Evolutionary conservation across 805 yeast species (phyloP).

Genomic region (Pichia kluyveri): DNA sequence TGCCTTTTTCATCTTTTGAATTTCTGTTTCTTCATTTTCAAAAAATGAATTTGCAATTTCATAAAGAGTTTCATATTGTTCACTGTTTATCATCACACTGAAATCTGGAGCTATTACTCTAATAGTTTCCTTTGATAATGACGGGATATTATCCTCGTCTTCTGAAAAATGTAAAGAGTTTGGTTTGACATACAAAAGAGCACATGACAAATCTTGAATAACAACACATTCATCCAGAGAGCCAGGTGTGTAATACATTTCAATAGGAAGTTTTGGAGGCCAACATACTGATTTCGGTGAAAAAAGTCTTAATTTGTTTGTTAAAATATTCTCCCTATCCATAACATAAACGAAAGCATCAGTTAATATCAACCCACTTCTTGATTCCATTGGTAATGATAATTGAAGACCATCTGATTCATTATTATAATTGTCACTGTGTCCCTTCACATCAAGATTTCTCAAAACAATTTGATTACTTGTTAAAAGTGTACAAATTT

Average conservation of each 20-base stretch:
- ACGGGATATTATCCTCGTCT: conserved; percentile 11
- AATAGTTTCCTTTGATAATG: conserved; percentile 11
- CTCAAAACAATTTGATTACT: conserved; percentile 54
- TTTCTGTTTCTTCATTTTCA: conserved; percentile 27
- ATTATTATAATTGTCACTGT: conserved; percentile 12
- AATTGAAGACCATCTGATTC: conserved; percentile 33
- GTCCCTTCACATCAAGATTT: conserved; percentile 34
- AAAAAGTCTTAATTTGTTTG: conserved; percentile 26
- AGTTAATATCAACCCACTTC: conserved; percentile 46
- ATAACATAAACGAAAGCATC: conserved; percentile 50
- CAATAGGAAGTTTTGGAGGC: conserved; percentile 65
- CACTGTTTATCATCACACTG: conserved; percentile 44
- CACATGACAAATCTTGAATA: conserved; percentile 45
- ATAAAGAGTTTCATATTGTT: conserved; percentile 47
- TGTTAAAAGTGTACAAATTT: conserved; percentile 41
- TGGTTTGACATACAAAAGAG: conserved; percentile 39
- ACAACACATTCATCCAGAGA: conserved; percentile 35
- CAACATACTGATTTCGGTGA: conserved; percentile 30
- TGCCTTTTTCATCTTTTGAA: conserved; percentile 31
- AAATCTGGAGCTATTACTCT: conserved; percentile 33
- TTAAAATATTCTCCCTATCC: conserved; percentile 27
- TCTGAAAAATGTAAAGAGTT: conserved; percentile 39
- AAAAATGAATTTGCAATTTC: conserved; percentile 38
- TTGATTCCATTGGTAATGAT: conserved; percentile 40
- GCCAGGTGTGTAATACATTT: conserved; percentile 45